A percentile compares a stretch with the other conserved stretches of the same genome.
Conservation (phyloP, 129 eudicot genomes). For the Centrapalus pauciflorus region DNA sequence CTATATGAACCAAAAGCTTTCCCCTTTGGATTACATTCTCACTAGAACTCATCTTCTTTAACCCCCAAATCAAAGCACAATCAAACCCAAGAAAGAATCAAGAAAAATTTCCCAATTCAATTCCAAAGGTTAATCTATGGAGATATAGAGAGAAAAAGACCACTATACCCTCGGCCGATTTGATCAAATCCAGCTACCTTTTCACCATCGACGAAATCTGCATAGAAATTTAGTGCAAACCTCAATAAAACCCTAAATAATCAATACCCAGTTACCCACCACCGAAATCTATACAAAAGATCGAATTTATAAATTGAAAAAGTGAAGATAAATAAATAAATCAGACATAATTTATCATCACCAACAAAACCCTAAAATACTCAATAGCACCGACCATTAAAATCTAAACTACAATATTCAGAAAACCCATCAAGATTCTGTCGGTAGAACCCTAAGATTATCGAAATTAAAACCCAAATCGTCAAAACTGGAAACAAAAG, state of each 20-base stretch:
- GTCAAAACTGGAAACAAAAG: slow-evolving; percentile 1
- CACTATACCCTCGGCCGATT: slow-evolving; percentile 23
- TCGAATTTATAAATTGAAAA: slow-evolving; percentile 3
- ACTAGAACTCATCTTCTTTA: slow-evolving; percentile 51
- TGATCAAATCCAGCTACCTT: slow-evolving; percentile 29
- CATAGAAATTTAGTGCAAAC: slow-evolving; percentile 8
- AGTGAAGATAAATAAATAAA: too few species aligned
- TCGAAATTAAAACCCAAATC: slow-evolving; percentile 21
- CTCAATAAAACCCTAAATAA: slow-evolving; percentile 32
- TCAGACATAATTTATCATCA: slow-evolving; percentile 11
- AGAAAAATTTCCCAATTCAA: slow-evolving; percentile 11
- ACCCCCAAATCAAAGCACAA: slow-evolving; percentile 9
- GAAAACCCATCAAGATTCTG: slow-evolving; percentile 27
- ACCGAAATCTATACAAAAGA: slow-evolving; percentile 14
- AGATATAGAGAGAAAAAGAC: slow-evolving; percentile 2
- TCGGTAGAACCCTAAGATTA: slow-evolving; percentile 15
- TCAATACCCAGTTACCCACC: slow-evolving; percentile 20
- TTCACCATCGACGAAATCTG: slow-evolving; percentile 20
- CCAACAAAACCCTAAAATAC: slow-evolving; percentile 29
- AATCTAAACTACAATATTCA: slow-evolving; percentile 15
- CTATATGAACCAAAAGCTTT: slow-evolving; percentile 77
- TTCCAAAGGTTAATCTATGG: slow-evolving; percentile 6
- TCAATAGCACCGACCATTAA: slow-evolving; percentile 12
- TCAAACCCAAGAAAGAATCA: slow-evolving; percentile 7
- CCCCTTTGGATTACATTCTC: slow-evolving; percentile 62